phyloP scores from a whole-genome alignment of 2,329 filamentous ascomycete genomes.

The Ilyonectria mors-panacis region DNA sequence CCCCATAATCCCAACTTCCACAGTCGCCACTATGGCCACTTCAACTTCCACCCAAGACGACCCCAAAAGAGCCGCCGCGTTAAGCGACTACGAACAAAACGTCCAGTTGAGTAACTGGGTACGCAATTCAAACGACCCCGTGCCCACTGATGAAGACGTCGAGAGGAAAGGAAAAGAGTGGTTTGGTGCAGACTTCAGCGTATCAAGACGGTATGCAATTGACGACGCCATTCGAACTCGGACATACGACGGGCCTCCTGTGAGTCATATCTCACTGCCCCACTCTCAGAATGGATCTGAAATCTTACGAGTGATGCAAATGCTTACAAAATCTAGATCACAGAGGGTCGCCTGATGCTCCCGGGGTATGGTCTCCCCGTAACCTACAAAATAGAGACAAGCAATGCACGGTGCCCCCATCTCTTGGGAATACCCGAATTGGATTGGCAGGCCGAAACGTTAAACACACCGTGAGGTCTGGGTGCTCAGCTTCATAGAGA shows the following conservation, averaged over 20 bases:
- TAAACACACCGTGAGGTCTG: constrained; percentile 49
- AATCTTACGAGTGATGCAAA: neutral
- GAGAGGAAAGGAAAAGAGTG: neutral
- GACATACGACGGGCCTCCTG: neutral
- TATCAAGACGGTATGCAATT: neutral
- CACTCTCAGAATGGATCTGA: neutral
- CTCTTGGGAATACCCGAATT: neutral
- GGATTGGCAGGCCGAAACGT: constrained; percentile 38
- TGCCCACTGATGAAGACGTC: neutral
- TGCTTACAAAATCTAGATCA: neutral
- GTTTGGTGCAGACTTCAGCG: neutral
- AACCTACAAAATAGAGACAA: constrained; percentile 25
- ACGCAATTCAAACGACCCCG: neutral
- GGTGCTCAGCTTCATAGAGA: constrained; percentile 51
- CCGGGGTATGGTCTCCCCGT: constrained; percentile 49
- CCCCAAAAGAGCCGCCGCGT: no score
- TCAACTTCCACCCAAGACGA: no score
- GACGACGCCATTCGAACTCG: neutral
- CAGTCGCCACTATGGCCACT: no score
- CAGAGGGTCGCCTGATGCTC: constrained; percentile 16
- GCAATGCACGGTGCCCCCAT: neutral
- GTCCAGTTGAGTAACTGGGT: neutral
- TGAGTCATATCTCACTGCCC: neutral
- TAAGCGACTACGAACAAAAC: no score
- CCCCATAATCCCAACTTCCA: no score